Percentiles rank a stretch among this genome's conserved stretches.
Evolutionary conservation across 1,284 basidiomycete genomes (phyloP).

Genomic region (Cutaneotrichosporon dermatis): DNA sequence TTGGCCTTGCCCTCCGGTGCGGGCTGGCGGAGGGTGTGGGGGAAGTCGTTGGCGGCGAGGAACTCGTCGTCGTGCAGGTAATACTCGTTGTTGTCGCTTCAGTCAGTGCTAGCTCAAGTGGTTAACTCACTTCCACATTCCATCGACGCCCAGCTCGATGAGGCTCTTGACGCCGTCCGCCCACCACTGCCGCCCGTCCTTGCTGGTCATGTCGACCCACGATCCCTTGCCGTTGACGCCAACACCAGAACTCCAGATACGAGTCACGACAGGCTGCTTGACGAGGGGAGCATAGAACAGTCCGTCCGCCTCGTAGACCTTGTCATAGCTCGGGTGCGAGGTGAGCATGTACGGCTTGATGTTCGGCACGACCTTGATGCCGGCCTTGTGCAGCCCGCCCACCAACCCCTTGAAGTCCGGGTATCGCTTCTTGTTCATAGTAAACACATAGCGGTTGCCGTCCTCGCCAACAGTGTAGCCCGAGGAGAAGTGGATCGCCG

Average conservation of each 20-base stretch:
- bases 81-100: constrained; percentile 51
- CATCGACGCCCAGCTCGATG: constrained; percentile 47
- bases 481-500: constrained; percentile 45
- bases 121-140: constrained; percentile 48
- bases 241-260: constrained; percentile 49
- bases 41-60: constrained; percentile 29
- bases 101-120: constrained; percentile 4
- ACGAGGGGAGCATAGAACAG: constrained; percentile 44
- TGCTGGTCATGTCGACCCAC: constrained; percentile 50
- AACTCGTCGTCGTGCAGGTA: constrained; percentile 49
- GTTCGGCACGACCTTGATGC: constrained; percentile 50
- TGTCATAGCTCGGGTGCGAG: constrained; percentile 44
- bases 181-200: constrained; percentile 50
- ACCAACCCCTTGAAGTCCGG: constrained; percentile 50
- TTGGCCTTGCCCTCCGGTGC: constrained; percentile 24
- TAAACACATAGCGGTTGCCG: constrained; percentile 50
- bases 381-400: constrained; percentile 44
- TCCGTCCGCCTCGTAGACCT: constrained; percentile 38
- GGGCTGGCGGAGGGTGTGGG: constrained; percentile 20
- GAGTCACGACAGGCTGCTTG: constrained; percentile 41
- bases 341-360: constrained; percentile 48
- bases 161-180: constrained; percentile 44
- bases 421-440: constrained; percentile 49
- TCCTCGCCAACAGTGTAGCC: constrained; percentile 48
- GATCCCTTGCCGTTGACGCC: constrained; percentile 47